Percentiles rank a stretch among this genome's conserved stretches.
These are phyloP conservation scores for Russula sp. DNA, from an alignment of 768 basidiomycete species.

Conservation along the genomic window DNA sequence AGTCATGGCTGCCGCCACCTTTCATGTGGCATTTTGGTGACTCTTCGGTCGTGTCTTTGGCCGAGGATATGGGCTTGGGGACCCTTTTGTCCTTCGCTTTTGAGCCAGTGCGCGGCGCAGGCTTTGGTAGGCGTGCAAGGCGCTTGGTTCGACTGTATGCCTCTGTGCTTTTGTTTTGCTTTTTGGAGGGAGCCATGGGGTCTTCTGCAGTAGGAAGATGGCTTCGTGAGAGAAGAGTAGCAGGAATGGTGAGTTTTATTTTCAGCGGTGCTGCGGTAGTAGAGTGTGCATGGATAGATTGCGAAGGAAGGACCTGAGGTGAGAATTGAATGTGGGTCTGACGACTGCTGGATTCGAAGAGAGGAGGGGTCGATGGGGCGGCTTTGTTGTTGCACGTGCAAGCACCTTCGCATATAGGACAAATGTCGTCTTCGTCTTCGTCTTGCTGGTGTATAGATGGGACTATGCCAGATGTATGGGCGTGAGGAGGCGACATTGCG, in stretches of 20 bases:
- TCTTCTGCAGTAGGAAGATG: not conserved
- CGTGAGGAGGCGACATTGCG: conserved; percentile 61
- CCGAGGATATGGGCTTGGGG: conserved; percentile 8
- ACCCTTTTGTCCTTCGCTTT: conserved; percentile 10
- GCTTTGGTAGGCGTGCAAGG: conserved; percentile 6
- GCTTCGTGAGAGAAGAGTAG: conserved; percentile 18
- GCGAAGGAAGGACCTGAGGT: conserved; percentile 1
- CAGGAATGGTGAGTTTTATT: conserved; percentile 23
- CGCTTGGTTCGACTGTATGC: conserved; percentile 12
- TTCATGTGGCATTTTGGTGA: not conserved
- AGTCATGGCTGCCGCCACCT: conserved; percentile 4
- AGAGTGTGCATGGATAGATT: conserved; percentile 1
- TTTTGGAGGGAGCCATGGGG: conserved; percentile 5
- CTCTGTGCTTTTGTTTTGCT: conserved; percentile 8
- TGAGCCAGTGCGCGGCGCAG: not conserved
- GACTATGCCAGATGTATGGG: conserved; percentile 53
- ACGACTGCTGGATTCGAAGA: not conserved
- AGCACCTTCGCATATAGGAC: conserved; percentile 85
- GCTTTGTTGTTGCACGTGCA: conserved; percentile 62
- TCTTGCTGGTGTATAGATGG: conserved; percentile 34
- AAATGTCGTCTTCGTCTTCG: conserved; percentile 82
- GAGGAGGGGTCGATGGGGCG: conserved; percentile 1
- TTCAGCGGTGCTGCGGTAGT: conserved; percentile 14
- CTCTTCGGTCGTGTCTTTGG: conserved; percentile 22
- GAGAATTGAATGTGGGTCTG: conserved; percentile 1